A percentile compares a stretch with the other conserved stretches of the same genome.
Evolutionary conservation across 1,139 yeast species (phyloP).

Genomic region (Pichia inconspicua): DNA sequence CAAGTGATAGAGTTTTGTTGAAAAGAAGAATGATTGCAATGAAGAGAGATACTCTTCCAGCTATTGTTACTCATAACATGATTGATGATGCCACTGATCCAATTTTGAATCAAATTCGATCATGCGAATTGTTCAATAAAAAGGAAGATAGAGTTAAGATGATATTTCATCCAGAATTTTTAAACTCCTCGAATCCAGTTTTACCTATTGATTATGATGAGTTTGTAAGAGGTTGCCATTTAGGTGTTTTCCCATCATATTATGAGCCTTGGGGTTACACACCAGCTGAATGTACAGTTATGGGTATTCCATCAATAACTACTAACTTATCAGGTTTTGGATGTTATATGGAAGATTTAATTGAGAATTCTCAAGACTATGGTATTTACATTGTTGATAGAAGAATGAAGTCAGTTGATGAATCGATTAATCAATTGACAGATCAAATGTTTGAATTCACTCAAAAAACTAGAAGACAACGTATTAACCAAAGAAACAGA

Average conservation of each 20-base stretch:
- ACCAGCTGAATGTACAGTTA: constrained; percentile 98
- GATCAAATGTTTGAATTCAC: constrained; percentile 87
- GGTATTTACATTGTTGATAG: constrained; percentile 97
- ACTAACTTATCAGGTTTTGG: constrained; percentile 96
- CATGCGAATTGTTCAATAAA: constrained; percentile 83
- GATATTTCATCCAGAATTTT: constrained; percentile 94
- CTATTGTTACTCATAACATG: constrained; percentile 98
- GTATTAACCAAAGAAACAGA: constrained; percentile 96
- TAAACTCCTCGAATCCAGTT: constrained; percentile 91
- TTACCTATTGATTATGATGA: constrained; percentile 92
- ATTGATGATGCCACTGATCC: constrained; percentile 88
- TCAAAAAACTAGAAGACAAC: constrained; percentile 85
- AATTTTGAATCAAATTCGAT: constrained; percentile 81
- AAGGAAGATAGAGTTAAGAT: constrained; percentile 90
- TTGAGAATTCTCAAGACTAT: constrained; percentile 89
- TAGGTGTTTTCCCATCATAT: constrained; percentile 97
- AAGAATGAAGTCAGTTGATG: constrained; percentile 88
- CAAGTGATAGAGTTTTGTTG: constrained; percentile 81
- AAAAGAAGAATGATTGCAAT: constrained; percentile 92
- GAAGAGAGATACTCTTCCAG: constrained; percentile 82
- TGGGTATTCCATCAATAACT: constrained; percentile 99
- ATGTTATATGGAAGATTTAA: constrained; percentile 96
- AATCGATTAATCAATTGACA: constrained; percentile 83
- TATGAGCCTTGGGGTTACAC: constrained; percentile 99
- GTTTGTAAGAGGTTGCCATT: constrained; percentile 94